phyloP scores from a whole-genome alignment of 768 basidiomycete species.

The Tylopilus plumbeoviolaceoides region DNA sequence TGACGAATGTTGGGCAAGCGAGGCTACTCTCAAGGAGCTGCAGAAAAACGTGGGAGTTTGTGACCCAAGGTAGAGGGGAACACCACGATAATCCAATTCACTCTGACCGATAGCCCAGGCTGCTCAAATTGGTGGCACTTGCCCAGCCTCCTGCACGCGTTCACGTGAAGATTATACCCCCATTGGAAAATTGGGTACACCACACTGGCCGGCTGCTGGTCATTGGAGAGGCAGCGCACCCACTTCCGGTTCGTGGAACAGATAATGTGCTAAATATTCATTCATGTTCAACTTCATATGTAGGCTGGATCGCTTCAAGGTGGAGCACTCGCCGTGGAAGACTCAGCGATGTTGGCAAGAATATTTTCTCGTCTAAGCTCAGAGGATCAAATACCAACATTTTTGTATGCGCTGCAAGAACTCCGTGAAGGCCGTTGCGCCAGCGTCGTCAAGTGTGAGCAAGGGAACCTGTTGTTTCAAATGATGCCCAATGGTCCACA shows the following conservation, averaged over 20 bases:
- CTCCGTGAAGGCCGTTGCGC: slow-evolving; percentile 49
- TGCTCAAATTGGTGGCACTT: slow-evolving; percentile 36
- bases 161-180: slow-evolving; percentile 35
- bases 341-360: slow-evolving; percentile 54
- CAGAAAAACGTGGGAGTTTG: slow-evolving; percentile 25
- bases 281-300: neutral
- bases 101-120: slow-evolving; percentile 20
- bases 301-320: slow-evolving; percentile 55
- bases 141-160: slow-evolving; percentile 33
- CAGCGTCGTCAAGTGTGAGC: slow-evolving; percentile 44
- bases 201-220: slow-evolving; percentile 44
- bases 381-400: slow-evolving; percentile 44
- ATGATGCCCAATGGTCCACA: slow-evolving; percentile 40
- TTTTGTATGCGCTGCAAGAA: slow-evolving; percentile 56
- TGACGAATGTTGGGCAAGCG: slow-evolving; percentile 32
- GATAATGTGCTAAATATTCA: neutral
- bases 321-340: slow-evolving; percentile 53
- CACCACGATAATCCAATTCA: neutral
- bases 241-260: slow-evolving; percentile 41
- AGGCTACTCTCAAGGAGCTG: slow-evolving; percentile 33
- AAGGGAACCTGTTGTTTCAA: slow-evolving; percentile 42
- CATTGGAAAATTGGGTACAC: slow-evolving; percentile 49
- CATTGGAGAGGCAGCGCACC: slow-evolving; percentile 62
- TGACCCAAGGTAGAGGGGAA: slow-evolving; percentile 36
- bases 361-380: slow-evolving; percentile 53